Base-by-base conservation (phyloP, 2,329 filamentous ascomycete genomes). In the Cryphonectria naterciae region DNA sequence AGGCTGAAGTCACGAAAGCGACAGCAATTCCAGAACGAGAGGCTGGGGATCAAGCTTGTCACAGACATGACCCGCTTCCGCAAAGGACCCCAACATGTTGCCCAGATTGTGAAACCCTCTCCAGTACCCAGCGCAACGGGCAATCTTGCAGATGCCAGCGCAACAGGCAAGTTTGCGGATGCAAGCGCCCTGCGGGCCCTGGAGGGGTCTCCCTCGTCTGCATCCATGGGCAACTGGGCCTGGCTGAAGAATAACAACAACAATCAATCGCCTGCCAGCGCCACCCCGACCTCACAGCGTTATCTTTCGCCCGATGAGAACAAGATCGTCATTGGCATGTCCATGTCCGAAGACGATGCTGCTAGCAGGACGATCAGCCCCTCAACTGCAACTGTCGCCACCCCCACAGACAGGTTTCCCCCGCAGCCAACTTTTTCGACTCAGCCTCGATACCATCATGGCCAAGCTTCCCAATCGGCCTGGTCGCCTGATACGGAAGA, bases 261-360 rank as follows among this genome's bases (percentile, higher is more conserved):
- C 73, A 82, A 80, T 72, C 80, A 79, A 61, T 75, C 74, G 43
- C 41, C 66, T 35, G 49, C 46, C 41, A 61, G 46, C 35, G 43
- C 63, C 58, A 67, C 66, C 2, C 58, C 66, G 58, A n/a, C 37
- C 43, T 28, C 25, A 7, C 39, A 43, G 19, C 77, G 78, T 15
- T 88, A 89, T 72, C 83, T 93, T 4, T 93, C 91, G 19, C 91
- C 92, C 0, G 87, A 86, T 70, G 89, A 92, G 75, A 85, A 89
- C n/a, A 90, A 90, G 1, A 94, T 94, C 71, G 86, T 92, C 58
- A 94, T 93, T 74, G 91, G 91, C 17, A 89, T 94, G 66, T 86
- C 88, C 19, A 82, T 93, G 62, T 87, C 91, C 2, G 86, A 88
- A 19, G 85, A 87, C 62, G 81, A 83, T 46, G 73, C 82, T 39